These are phyloP conservation scores for Teratosphaeria viscida DNA, from an alignment of 2,329 filamentous ascomycete species.

Conservation along the genomic window DNA sequence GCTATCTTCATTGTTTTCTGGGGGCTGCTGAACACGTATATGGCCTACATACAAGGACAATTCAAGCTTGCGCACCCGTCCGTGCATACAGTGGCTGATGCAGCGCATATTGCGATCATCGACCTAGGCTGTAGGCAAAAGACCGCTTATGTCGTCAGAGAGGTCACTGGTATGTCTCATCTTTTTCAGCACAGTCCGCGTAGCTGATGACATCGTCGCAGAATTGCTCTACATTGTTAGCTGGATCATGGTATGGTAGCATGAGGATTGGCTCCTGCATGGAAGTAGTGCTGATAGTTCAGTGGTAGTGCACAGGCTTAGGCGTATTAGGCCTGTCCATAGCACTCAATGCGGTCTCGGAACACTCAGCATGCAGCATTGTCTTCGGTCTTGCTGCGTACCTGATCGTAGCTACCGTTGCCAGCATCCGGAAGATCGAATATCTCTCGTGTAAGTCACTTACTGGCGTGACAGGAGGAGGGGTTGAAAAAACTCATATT, in stretches of 20 bases:
- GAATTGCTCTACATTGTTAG: not conserved
- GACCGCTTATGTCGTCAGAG: not conserved
- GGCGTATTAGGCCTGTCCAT: slow-evolving; percentile 49
- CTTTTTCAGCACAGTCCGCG: not conserved
- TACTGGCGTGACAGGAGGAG: not conserved
- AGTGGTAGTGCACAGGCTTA: slow-evolving; percentile 34
- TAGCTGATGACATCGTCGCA: not conserved
- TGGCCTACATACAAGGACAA: slow-evolving; percentile 9
- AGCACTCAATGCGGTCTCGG: slow-evolving; percentile 48
- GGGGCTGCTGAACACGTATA: slow-evolving; percentile 10
- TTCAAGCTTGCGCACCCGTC: slow-evolving; percentile 11
- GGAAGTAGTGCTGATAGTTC: not conserved
- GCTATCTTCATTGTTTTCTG: slow-evolving; percentile 10
- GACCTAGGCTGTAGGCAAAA: slow-evolving; percentile 2
- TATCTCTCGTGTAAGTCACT: not conserved
- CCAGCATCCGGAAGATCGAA: slow-evolving; percentile 6
- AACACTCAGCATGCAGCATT: slow-evolving; percentile 48
- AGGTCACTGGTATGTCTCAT: not conserved
- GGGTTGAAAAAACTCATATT: not conserved
- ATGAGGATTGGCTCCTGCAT: not conserved
- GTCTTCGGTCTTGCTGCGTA: slow-evolving; percentile 31
- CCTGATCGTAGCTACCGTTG: slow-evolving; percentile 8
- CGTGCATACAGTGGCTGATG: slow-evolving; percentile 13
- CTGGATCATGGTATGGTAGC: not conserved
- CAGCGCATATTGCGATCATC: slow-evolving; percentile 5